A percentile compares a stretch with the other conserved stretches of the same genome.
These are phyloP conservation scores for Vitis rupestris DNA, from an alignment of 164 flowering plant species.

Conservation along the genomic window DNA sequence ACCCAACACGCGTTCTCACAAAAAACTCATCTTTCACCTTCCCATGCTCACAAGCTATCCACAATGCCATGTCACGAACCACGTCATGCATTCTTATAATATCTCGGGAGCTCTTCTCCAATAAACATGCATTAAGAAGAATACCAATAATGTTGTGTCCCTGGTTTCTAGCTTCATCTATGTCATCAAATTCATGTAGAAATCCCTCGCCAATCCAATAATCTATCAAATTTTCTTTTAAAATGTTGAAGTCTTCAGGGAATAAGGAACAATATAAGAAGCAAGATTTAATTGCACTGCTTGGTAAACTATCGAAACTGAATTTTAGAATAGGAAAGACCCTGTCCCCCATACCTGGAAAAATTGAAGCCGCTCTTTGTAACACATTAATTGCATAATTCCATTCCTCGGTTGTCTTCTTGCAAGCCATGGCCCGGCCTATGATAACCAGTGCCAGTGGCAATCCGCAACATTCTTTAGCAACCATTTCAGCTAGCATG, in stretches of 20 bases:
- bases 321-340: constrained; percentile 2
- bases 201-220: constrained; percentile 20
- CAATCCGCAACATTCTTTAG: constrained; percentile 13
- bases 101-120: neutral
- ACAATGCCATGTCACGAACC: constrained; percentile 15
- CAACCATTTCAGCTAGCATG: neutral
- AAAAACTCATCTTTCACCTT: neutral
- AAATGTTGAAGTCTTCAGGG: constrained; percentile 4
- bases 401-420: constrained; percentile 17
- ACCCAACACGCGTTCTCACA: too few relatives aligned
- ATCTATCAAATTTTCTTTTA: neutral
- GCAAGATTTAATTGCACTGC: constrained; percentile 1
- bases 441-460: constrained; percentile 17
- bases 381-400: neutral
- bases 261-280: constrained; percentile 15
- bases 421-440: constrained; percentile 15
- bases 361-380: neutral
- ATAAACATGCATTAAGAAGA: constrained; percentile 6
- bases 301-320: constrained; percentile 12
- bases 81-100: constrained; percentile 13
- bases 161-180: neutral
- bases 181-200: constrained; percentile 3
- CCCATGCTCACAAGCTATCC: neutral
- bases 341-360: constrained; percentile 6
- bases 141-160: constrained; percentile 6